These are phyloP conservation scores for Sherardia arvensis DNA, from an alignment of 257 asterid genomes.

Conservation along the genomic window DNA sequence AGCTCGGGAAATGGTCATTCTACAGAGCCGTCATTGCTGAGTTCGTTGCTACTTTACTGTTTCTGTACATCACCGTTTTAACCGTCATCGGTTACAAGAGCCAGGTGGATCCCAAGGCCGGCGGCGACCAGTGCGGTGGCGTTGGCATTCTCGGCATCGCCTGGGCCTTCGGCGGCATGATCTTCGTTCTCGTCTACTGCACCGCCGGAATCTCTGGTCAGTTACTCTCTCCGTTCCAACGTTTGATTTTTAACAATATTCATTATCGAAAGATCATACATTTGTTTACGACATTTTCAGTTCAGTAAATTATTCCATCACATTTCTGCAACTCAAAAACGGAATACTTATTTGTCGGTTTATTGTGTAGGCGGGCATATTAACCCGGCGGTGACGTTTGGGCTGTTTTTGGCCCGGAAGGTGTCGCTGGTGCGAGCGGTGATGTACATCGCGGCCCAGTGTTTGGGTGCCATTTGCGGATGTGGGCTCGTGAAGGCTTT, in stretches of 20 bases:
- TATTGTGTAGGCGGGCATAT: slow-evolving; percentile 49
- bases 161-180: slow-evolving; percentile 89
- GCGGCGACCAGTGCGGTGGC: slow-evolving; percentile 48
- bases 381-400: slow-evolving; percentile 67
- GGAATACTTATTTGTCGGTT: too few species aligned
- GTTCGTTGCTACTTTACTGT: slow-evolving; percentile 55
- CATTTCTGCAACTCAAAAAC: too few species aligned
- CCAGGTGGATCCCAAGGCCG: slow-evolving; percentile 30
- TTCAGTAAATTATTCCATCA: too few species aligned
- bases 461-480: slow-evolving; percentile 70
- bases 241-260: too few species aligned
- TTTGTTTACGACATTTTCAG: too few species aligned
- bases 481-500: slow-evolving; percentile 63
- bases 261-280: too few species aligned
- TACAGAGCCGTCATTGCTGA: slow-evolving; percentile 71
- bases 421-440: slow-evolving; percentile 52
- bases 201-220: slow-evolving; percentile 73
- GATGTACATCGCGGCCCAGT: slow-evolving; percentile 57
- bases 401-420: slow-evolving; percentile 53
- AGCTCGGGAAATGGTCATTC: slow-evolving; percentile 53
- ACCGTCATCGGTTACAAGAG: slow-evolving; percentile 69
- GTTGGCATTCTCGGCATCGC: slow-evolving; percentile 79
- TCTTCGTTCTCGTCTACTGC: slow-evolving; percentile 70
- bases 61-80: slow-evolving; percentile 54
- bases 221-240: too few species aligned